These are phyloP conservation scores for Hansenula lynferdii DNA, from an alignment of 1,139 yeast species.

Conservation along the genomic window DNA sequence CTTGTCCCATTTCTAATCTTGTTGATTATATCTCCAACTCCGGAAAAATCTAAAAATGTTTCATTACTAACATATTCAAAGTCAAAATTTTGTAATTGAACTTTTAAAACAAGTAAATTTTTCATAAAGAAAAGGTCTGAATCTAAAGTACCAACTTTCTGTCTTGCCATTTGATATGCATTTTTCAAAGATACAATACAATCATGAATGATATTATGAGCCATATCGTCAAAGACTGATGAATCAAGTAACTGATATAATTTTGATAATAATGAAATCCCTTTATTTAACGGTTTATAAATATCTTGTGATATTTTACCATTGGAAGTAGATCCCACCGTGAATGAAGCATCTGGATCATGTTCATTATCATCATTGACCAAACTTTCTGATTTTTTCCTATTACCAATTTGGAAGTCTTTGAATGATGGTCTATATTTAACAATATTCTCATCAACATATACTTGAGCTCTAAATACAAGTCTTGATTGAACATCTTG, in stretches of 20 bases:
- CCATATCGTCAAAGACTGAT: conserved; percentile 80
- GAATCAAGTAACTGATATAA: conserved; percentile 77
- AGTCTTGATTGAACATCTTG: conserved; percentile 77
- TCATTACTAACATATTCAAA: conserved; percentile 73
- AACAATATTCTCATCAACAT: conserved; percentile 62
- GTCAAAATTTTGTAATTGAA: conserved; percentile 74
- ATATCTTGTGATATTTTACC: conserved; percentile 31
- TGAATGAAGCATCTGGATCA: conserved; percentile 16
- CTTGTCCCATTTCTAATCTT: conserved; percentile 33
- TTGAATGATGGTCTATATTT: conserved; percentile 63
- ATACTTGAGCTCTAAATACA: conserved; percentile 71
- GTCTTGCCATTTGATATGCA: conserved; percentile 41
- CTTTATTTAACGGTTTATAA: conserved; percentile 72
- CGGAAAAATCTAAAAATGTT: conserved; percentile 76
- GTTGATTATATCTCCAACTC: conserved; percentile 54
- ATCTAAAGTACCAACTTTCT: conserved; percentile 44
- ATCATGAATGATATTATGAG: conserved; percentile 81
- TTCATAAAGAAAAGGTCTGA: conserved; percentile 65
- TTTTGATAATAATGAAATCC: conserved; percentile 67
- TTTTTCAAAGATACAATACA: conserved; percentile 56
- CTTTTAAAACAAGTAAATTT: conserved; percentile 65
- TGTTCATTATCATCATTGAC: conserved; percentile 5
- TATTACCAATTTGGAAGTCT: conserved; percentile 56
- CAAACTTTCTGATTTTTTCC: conserved; percentile 25
- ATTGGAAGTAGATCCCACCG: conserved; percentile 7